phyloP scores from a whole-genome alignment of 441 rosid species.

The Gossypium trilobum region DNA sequence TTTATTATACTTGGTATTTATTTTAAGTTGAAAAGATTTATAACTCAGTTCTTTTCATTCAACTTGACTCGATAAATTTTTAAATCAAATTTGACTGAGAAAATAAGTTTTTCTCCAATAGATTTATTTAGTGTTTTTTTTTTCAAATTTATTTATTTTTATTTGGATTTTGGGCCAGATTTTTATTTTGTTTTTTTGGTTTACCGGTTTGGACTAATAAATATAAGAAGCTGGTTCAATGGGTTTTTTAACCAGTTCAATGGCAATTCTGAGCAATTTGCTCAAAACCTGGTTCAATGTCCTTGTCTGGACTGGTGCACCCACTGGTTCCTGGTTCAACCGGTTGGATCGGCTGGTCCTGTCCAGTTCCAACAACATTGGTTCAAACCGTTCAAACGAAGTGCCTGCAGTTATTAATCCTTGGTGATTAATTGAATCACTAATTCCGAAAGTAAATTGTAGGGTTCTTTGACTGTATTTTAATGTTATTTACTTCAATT shows the following conservation, averaged over 20 bases:
- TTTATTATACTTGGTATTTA: no score
- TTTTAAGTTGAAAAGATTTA: no score
- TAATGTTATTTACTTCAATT: background rate
- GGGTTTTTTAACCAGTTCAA: no score
- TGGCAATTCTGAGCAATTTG: background rate
- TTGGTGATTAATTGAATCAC: background rate
- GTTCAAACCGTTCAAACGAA: background rate
- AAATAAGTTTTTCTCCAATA: background rate
- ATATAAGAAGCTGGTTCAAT: background rate
- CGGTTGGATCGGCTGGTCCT: background rate
- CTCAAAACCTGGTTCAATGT: background rate
- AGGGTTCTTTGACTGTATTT: background rate
- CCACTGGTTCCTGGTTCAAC: background rate
- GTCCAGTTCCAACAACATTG: background rate
- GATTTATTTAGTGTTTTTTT: background rate
- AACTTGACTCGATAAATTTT: no score
- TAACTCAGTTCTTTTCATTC: no score
- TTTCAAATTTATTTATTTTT: no score
- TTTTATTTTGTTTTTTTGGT: background rate
- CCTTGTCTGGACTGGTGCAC: background rate
- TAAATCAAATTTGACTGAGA: no score
- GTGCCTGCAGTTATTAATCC: background rate
- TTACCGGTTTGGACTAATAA: background rate
- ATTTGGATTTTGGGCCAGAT: background rate
- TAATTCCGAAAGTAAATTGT: background rate